Conservation (phyloP, 768 basidiomycete genomes). For the Polyporus arcularius region DNA sequence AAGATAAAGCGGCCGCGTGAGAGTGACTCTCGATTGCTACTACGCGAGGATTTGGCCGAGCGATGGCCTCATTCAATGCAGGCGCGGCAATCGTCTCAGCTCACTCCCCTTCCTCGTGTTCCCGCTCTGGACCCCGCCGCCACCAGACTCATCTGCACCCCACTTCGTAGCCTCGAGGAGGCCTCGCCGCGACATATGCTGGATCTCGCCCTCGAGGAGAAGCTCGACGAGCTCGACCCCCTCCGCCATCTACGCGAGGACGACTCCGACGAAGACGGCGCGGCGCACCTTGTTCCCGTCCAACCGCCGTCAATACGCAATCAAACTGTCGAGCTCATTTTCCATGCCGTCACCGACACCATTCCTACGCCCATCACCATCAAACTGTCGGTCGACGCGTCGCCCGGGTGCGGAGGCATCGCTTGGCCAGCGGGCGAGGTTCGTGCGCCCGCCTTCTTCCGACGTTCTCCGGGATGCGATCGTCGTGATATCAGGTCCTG, state of each 20-base stretch:
- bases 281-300: slow-evolving; percentile 45
- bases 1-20: slow-evolving; percentile 10
- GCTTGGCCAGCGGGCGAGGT: slow-evolving; percentile 95
- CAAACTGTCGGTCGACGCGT: slow-evolving; percentile 68
- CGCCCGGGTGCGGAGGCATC: slow-evolving; percentile 89
- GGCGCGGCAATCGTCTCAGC: neutral
- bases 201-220: slow-evolving; percentile 52
- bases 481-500: slow-evolving; percentile 58
- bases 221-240: slow-evolving; percentile 56
- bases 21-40: neutral
- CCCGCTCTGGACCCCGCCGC: neutral
- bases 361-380: slow-evolving; percentile 38
- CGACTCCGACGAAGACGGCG: slow-evolving; percentile 31
- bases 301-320: slow-evolving; percentile 54
- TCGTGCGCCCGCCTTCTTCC: slow-evolving; percentile 19
- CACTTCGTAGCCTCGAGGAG: slow-evolving; percentile 3
- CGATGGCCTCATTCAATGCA: neutral
- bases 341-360: slow-evolving; percentile 33
- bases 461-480: neutral
- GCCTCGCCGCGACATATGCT: slow-evolving; percentile 14
- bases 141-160: neutral
- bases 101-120: neutral
- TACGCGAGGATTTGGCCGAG: slow-evolving; percentile 10
- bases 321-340: slow-evolving; percentile 48
- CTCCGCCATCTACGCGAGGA: slow-evolving; percentile 59